Evolutionary conservation across 1,284 basidiomycete genomes (phyloP).

Genomic region (Tylopilus sp.): DNA sequence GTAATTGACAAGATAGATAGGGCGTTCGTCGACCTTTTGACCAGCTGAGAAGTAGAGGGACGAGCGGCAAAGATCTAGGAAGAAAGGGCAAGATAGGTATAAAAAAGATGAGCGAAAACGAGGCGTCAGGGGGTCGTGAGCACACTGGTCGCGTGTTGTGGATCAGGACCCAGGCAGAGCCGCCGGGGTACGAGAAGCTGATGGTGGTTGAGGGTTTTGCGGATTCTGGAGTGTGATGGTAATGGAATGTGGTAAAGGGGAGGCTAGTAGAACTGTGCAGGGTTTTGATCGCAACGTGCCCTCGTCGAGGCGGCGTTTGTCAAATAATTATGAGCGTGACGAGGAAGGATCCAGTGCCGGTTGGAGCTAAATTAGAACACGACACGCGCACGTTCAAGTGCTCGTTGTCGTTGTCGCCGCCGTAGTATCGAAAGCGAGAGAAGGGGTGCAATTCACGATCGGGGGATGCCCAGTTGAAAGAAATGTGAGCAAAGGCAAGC

Average conservation of each 20-base stretch:
- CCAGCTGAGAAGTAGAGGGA: constrained; percentile 31
- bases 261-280: constrained; percentile 55
- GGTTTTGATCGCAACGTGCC: constrained; percentile 70
- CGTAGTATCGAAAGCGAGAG: constrained; percentile 13
- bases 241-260: constrained; percentile 53
- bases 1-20: constrained; percentile 47
- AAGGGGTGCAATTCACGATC: constrained; percentile 5
- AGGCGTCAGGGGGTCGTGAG: constrained; percentile 48
- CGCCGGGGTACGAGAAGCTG: constrained; percentile 27
- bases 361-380: constrained; percentile 21
- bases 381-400: constrained; percentile 23
- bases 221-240: constrained; percentile 40
- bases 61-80: constrained; percentile 39
- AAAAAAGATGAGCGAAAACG: constrained; percentile 45
- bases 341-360: constrained; percentile 19
- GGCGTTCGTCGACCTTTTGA: constrained; percentile 36
- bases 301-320: constrained; percentile 45
- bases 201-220: constrained; percentile 38
- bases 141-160: constrained; percentile 40
- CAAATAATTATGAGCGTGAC: constrained; percentile 35
- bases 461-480: constrained; percentile 19
- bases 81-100: constrained; percentile 53
- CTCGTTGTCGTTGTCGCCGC: constrained; percentile 16
- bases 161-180: constrained; percentile 33
- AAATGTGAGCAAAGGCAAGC: constrained; percentile 12